Evolutionary conservation across 164 flowering plant species (phyloP).

Genomic region (Pachysandra terminalis): DNA sequence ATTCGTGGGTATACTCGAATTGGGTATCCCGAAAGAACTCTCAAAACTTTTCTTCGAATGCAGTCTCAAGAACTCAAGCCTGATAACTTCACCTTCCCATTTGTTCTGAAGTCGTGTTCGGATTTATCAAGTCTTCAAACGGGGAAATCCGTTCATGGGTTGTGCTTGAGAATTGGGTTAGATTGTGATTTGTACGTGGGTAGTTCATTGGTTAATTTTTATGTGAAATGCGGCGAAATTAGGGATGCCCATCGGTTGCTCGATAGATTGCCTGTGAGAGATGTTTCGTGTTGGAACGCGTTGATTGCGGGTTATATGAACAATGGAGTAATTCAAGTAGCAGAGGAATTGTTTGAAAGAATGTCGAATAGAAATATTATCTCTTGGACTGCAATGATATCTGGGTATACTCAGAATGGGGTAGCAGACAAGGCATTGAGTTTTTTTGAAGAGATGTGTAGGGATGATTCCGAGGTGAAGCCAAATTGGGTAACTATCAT

Average conservation of each 20-base stretch:
- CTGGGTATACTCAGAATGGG: slow-evolving; percentile 58
- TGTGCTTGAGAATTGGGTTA: slow-evolving; percentile 36
- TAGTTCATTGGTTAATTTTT: slow-evolving; percentile 51
- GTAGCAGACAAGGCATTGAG: slow-evolving; percentile 33
- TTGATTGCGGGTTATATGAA: slow-evolving; percentile 54
- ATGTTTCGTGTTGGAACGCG: slow-evolving; percentile 52
- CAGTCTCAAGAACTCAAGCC: slow-evolving; percentile 22
- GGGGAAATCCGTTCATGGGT: slow-evolving; percentile 43
- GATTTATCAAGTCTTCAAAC: slow-evolving; percentile 18
- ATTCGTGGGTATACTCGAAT: slow-evolving; percentile 36
- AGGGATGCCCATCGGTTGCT: slow-evolving; percentile 32
- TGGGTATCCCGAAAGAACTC: slow-evolving; percentile 19
- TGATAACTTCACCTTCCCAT: slow-evolving; percentile 52
- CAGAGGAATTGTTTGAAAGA: slow-evolving; percentile 32
- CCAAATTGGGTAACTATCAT: slow-evolving; percentile 61
- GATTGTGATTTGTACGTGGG: slow-evolving; percentile 44
- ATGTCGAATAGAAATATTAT: slow-evolving; percentile 37
- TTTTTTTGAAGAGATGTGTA: slow-evolving; percentile 43
- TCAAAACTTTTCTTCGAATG: slow-evolving; percentile 25
- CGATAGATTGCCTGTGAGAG: slow-evolving; percentile 37
- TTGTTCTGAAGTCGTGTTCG: slow-evolving; percentile 45
- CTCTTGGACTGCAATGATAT: slow-evolving; percentile 62
- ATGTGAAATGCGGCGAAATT: slow-evolving; percentile 44
- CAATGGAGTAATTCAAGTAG: slow-evolving; percentile 28
- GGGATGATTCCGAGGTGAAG: slow-evolving; percentile 29